Conservation (phyloP, 176 grass and related monocot species). For the Olyra latifolia region DNA sequence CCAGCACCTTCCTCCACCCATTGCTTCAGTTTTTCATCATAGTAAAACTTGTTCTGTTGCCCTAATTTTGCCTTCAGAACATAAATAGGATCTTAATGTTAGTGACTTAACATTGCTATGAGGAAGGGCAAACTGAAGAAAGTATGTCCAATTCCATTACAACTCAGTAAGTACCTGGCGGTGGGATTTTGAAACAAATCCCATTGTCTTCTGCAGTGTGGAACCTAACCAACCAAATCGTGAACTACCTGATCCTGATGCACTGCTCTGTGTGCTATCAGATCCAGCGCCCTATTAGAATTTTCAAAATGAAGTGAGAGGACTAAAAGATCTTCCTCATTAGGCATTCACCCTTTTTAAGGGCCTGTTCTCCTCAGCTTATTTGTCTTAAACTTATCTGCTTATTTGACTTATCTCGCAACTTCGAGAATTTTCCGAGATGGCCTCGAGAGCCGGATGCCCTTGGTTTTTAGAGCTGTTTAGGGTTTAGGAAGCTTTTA, state of each 20-base stretch:
- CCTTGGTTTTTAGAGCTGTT: no score
- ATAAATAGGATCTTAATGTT: conserved; percentile 19
- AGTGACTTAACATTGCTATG: neutral
- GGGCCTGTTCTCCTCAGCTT: no score
- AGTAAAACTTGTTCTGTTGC: conserved; percentile 94
- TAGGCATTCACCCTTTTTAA: neutral
- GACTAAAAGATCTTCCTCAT: neutral
- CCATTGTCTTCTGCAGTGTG: conserved; percentile 81
- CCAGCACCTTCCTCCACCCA: conserved; percentile 97
- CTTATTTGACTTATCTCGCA: no score
- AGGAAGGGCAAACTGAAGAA: neutral
- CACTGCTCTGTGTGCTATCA: conserved; percentile 49
- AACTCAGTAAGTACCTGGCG: conserved; percentile 62
- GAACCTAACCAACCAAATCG: conserved; percentile 84
- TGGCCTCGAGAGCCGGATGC: no score
- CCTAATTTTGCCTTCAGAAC: conserved; percentile 82
- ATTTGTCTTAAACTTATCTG: no score
- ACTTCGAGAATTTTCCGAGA: no score
- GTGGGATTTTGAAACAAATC: conserved; percentile 69
- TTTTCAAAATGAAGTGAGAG: conserved; percentile 22
- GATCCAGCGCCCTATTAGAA: conserved; percentile 54
- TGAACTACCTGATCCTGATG: conserved; percentile 54
- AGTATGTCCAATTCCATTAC: neutral
- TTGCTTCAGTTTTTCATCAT: conserved; percentile 87
- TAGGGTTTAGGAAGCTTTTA: no score